These are phyloP conservation scores for Macrocybe sp. DNA, from an alignment of 1,284 basidiomycete genomes.

Conservation along the genomic window DNA sequence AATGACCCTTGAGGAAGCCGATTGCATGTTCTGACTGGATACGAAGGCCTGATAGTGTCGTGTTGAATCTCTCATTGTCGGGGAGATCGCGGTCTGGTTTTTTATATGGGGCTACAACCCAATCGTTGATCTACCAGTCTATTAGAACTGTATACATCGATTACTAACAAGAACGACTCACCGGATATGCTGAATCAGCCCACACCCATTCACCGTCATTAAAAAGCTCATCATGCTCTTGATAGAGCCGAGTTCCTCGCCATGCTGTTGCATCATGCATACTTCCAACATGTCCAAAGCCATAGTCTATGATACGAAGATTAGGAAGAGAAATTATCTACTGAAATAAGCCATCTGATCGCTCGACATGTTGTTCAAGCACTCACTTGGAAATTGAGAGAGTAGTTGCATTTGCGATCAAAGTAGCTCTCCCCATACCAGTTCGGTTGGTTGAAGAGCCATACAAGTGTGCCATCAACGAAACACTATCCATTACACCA, in stretches of 20 bases:
- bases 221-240: conserved; percentile 9
- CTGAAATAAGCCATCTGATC: background rate
- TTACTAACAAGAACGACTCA: conserved; percentile 14
- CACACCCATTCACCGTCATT: conserved; percentile 14
- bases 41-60: conserved; percentile 10
- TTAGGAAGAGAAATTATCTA: conserved; percentile 25
- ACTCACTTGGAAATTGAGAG: conserved; percentile 28
- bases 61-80: conserved; percentile 11
- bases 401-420: conserved; percentile 30
- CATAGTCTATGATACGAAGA: conserved; percentile 26
- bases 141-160: conserved; percentile 12
- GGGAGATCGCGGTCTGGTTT: background rate
- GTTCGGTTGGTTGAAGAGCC: conserved; percentile 19
- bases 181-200: conserved; percentile 18
- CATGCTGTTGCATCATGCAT: conserved; percentile 14
- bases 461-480: conserved; percentile 29
- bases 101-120: background rate
- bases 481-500: conserved; percentile 28
- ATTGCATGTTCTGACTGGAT: conserved; percentile 16
- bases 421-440: conserved; percentile 26
- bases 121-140: background rate
- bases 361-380: conserved; percentile 2
- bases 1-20: conserved; percentile 15
- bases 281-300: conserved; percentile 12
- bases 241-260: conserved; percentile 3